A percentile compares a stretch with the other conserved stretches of the same genome.
phyloP scores from a whole-genome alignment of 108 stramenopile genomes.

The Cyclotella sp. region DNA sequence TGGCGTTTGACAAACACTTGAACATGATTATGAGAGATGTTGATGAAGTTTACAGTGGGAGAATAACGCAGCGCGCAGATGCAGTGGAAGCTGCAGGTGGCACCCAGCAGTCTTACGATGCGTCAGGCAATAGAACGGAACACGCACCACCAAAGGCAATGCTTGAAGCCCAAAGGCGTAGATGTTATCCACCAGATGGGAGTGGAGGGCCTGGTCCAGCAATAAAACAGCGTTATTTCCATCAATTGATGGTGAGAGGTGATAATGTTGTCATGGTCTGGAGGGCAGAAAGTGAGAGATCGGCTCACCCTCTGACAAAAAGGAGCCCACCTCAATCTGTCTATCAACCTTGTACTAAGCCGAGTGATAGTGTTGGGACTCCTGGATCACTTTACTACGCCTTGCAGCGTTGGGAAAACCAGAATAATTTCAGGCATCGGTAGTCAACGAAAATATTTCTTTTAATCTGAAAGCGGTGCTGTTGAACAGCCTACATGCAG shows the following conservation, averaged over 20 bases:
- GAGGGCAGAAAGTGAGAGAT: conserved; percentile 64
- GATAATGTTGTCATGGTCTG: conserved; percentile 87
- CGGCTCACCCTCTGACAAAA: conserved; percentile 46
- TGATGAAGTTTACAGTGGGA: conserved; percentile 74
- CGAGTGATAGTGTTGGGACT: conserved; percentile 31
- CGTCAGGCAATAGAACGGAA: conserved; percentile 3
- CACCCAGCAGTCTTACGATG: conserved; percentile 49
- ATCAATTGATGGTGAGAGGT: conserved; percentile 77
- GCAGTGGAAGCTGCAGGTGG: conserved; percentile 42
- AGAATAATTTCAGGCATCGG: not conserved
- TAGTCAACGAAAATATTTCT: not conserved
- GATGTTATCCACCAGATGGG: conserved; percentile 46
- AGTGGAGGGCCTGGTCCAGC: conserved; percentile 48
- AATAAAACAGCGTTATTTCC: conserved; percentile 67
- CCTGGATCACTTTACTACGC: conserved; percentile 47
- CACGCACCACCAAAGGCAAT: conserved; percentile 43
- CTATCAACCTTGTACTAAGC: conserved; percentile 11
- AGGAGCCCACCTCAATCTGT: conserved; percentile 32
- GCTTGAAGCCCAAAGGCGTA: conserved; percentile 50
- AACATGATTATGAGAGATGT: conserved; percentile 83
- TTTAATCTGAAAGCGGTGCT: not conserved
- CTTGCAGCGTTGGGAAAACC: conserved; percentile 39
- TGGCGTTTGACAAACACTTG: conserved; percentile 86
- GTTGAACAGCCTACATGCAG: not conserved
- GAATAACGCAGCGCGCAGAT: conserved; percentile 29